Evolutionary conservation across 169 alveolate species (phyloP), one percentile per base, ranked within the genome.

Genomic region (Plasmodium malariae): DNA sequence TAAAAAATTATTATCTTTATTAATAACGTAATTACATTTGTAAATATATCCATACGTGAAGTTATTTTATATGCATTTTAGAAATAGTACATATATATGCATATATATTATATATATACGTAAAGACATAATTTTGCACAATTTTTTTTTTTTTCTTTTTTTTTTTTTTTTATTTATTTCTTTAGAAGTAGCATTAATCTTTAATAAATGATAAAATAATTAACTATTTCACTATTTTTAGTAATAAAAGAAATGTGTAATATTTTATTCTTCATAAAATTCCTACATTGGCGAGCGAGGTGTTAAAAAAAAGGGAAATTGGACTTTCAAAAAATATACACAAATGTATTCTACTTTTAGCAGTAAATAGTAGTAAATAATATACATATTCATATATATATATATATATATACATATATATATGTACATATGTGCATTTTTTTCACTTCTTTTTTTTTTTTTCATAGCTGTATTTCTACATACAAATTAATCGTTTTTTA

Each of bases 131-230:
- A n/a, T n/a, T n/a, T n/a, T n/a, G n/a, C n/a, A n/a, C n/a, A n/a
- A n/a, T 55, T 55, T 55, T 55, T 55, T 55, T 55, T 55, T 21
- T 55, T 55, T 55, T 11, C 19, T 55, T 40, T 1, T 55, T 55
- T 21, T 17, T 55, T 55, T 55, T 55, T 7, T 55, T 55, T 28
- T 2, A n/a, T 55, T 55, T 55, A 55, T 55, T 55, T 55, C 19
- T n/a, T n/a, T 11, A 55, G 19, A 7, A n/a, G 12, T 55, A 55
- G 65, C 65, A 55, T n/a, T 55, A 55, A n/a, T n/a, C 65, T 55
- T n/a, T n/a, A n/a, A 40, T 6, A 40, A 9, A 6, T 40, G 51
- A 40, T n/a, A n/a, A n/a, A n/a, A n/a, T n/a, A n/a, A n/a, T n/a
- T n/a, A n/a, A n/a, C n/a, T n/a, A n/a, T n/a, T n/a, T n/a, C n/a